phyloP scores from a whole-genome alignment of 192 early-diverging fungal genomes.

The Coemansia sp. region DNA sequence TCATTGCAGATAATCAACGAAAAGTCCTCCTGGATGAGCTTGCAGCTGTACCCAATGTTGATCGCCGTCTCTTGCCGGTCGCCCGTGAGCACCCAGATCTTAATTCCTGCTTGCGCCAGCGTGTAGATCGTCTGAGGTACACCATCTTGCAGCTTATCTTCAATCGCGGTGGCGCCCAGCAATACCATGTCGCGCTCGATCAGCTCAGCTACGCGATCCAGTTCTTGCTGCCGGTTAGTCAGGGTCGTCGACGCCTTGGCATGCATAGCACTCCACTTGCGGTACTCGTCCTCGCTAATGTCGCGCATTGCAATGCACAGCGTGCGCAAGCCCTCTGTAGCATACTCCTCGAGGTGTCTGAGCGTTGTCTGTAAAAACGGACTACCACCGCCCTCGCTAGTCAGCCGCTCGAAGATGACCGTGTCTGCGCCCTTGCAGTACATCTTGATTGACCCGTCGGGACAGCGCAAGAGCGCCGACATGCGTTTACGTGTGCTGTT shows the following conservation, averaged over 20 bases:
- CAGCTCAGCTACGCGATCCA: slow-evolving; percentile 77
- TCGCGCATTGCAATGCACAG: slow-evolving; percentile 82
- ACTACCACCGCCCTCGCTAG: slow-evolving; percentile 65
- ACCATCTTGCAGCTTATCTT: slow-evolving; percentile 97
- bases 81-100: slow-evolving; percentile 96
- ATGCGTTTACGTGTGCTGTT: slow-evolving; percentile 94
- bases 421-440: slow-evolving; percentile 95
- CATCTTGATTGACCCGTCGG: slow-evolving; percentile 74
- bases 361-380: slow-evolving; percentile 72
- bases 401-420: slow-evolving; percentile 79
- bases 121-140: slow-evolving; percentile 91
- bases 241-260: slow-evolving; percentile 71
- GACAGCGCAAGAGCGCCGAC: slow-evolving; percentile 82
- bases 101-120: slow-evolving; percentile 83
- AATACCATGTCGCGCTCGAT: slow-evolving; percentile 79
- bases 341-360: slow-evolving; percentile 82
- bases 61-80: slow-evolving; percentile 98
- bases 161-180: slow-evolving; percentile 94
- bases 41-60: slow-evolving; percentile 96
- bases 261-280: slow-evolving; percentile 69
- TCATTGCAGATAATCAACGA: slow-evolving; percentile 90
- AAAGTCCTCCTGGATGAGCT: slow-evolving; percentile 83
- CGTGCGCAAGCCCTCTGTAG: slow-evolving; percentile 77
- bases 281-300: slow-evolving; percentile 72
- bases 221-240: slow-evolving; percentile 75